Percentiles rank a stretch among this genome's conserved stretches.
Evolutionary conservation across 768 basidiomycete genomes (phyloP).

Genomic region (Leccinum uliginosum): DNA sequence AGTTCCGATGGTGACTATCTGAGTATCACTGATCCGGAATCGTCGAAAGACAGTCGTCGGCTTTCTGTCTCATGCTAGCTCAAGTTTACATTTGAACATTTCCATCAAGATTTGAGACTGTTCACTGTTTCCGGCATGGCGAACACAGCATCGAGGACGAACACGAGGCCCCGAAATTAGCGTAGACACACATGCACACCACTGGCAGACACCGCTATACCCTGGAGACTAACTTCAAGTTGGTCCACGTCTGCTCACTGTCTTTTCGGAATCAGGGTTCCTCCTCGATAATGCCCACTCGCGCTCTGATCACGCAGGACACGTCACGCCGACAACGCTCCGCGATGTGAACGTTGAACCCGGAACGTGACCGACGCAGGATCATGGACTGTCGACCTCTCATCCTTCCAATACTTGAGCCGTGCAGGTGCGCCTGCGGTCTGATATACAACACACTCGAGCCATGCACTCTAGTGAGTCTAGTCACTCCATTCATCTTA

Average conservation of each 20-base stretch:
- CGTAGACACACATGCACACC: neutral
- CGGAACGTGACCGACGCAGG: neutral
- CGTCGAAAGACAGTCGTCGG: no score
- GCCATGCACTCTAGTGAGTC: no score
- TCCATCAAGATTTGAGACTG: no score
- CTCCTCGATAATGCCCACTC: neutral
- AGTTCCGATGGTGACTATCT: neutral
- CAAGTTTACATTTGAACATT: neutral
- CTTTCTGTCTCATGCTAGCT: no score
- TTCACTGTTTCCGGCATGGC: neutral
- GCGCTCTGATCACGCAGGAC: neutral
- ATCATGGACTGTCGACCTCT: neutral
- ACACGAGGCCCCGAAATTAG: neutral
- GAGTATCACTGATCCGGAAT: neutral
- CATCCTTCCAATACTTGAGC: neutral
- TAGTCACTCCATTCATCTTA: neutral
- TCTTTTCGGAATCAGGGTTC: neutral
- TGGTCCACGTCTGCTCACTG: no score
- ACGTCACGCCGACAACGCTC: neutral
- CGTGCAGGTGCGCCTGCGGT: neutral
- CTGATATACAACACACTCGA: neutral
- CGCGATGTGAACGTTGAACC: neutral
- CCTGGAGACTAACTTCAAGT: no score
- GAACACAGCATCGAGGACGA: neutral
- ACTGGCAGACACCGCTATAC: no score